These are phyloP conservation scores for Colletotrichum musicola DNA, from an alignment of 2,329 filamentous ascomycete genomes.

Conservation along the genomic window DNA sequence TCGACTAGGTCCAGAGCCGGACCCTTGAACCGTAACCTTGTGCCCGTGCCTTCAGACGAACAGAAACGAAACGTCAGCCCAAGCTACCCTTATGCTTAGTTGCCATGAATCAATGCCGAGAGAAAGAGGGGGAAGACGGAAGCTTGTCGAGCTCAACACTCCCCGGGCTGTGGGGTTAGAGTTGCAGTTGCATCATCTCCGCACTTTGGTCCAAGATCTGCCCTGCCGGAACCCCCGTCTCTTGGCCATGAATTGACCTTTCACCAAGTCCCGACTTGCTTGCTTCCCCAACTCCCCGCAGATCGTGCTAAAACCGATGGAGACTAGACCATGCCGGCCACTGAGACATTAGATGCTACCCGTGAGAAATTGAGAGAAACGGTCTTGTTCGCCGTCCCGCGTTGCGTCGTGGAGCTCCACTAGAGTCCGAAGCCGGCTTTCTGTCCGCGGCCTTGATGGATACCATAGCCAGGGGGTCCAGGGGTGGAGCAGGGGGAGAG, in stretches of 20 bases:
- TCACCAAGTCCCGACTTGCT: neutral
- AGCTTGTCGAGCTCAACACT: slow-evolving; percentile 1
- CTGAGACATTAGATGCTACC: neutral
- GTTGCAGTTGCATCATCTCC: slow-evolving; percentile 32
- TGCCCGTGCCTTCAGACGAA: neutral
- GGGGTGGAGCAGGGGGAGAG: no score
- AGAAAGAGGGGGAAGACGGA: neutral
- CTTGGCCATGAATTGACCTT: neutral
- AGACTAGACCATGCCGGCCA: neutral
- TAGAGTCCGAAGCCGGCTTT: slow-evolving; percentile 23
- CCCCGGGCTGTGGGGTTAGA: slow-evolving; percentile 12
- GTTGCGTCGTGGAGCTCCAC: slow-evolving; percentile 16
- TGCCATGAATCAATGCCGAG: neutral
- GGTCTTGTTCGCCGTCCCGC: neutral
- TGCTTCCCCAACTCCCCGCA: neutral
- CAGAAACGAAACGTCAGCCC: neutral
- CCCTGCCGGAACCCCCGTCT: neutral
- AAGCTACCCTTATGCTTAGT: neutral
- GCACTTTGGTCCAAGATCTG: slow-evolving; percentile 12
- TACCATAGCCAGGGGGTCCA: no score
- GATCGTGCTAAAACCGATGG: neutral
- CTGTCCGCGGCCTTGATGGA: slow-evolving; percentile 2
- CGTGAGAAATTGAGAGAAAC: neutral
- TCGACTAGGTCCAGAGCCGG: neutral
- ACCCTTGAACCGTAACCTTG: neutral